phyloP scores from a whole-genome alignment of 352 stramenopile species.

The Globisporangium ultimum region DNA sequence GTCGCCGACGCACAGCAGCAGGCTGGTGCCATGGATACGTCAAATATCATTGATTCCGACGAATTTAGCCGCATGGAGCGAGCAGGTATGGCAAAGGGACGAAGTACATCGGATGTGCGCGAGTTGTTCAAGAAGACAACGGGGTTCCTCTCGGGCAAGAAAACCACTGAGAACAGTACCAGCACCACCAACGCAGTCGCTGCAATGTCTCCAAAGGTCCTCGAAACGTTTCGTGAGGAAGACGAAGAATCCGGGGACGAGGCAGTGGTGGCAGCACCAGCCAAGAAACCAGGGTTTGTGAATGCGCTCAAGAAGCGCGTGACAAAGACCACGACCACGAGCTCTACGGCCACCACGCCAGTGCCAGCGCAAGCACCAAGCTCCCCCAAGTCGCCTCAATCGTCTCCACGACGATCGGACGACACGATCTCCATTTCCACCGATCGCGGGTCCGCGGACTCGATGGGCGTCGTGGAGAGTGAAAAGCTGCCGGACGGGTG shows the following conservation, averaged over 20 bases:
- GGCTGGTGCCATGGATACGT: constrained; percentile 11
- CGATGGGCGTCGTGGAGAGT: constrained; percentile 14
- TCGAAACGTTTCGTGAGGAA: constrained; percentile 8
- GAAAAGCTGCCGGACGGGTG: constrained; percentile 41
- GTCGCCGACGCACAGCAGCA: constrained; percentile 15
- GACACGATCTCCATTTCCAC: constrained; percentile 37
- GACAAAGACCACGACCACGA: constrained; percentile 11
- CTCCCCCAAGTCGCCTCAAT: constrained; percentile 24
- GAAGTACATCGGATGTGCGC: constrained; percentile 39
- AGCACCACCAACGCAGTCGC: neutral
- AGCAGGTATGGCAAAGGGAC: constrained; percentile 19
- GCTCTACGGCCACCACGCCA: neutral
- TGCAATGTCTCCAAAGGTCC: constrained; percentile 1
- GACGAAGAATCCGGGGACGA: constrained; percentile 1
- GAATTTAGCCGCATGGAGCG: constrained; percentile 19
- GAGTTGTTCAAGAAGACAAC: constrained; percentile 48
- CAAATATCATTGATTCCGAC: constrained; percentile 10
- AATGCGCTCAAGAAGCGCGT: constrained; percentile 33
- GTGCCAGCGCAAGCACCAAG: constrained; percentile 4
- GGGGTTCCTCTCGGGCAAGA: constrained; percentile 17
- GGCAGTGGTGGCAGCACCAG: constrained; percentile 1
- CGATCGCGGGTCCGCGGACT: constrained; percentile 25
- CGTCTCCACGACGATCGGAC: constrained; percentile 19
- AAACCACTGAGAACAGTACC: constrained; percentile 4
- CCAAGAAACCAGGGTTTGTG: constrained; percentile 19